A percentile compares a stretch with the other conserved stretches of the same genome.
These are phyloP conservation scores for Toxoplasma gondii DNA, from an alignment of 169 alveolate genomes.

Conservation along the genomic window DNA sequence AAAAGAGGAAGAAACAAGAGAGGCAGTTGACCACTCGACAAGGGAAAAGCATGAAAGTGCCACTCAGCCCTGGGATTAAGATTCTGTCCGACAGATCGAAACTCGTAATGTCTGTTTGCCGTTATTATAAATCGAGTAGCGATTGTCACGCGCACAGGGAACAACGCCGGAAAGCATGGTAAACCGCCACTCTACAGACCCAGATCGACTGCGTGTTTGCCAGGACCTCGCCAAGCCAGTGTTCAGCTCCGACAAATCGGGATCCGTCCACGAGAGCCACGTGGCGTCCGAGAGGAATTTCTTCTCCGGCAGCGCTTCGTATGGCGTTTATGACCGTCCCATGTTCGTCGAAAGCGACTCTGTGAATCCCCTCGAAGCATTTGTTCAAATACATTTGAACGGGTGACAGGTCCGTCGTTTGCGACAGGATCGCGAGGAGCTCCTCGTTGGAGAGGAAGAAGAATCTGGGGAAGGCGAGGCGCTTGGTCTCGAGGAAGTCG, in stretches of 20 bases:
- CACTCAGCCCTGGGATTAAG: too few species aligned
- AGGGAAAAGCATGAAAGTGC: too few species aligned
- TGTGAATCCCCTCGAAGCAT: slow-evolving; percentile 93
- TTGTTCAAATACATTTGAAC: slow-evolving; percentile 93
- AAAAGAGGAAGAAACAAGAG: too few species aligned
- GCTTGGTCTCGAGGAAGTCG: slow-evolving; percentile 92
- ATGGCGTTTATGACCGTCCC: slow-evolving; percentile 82
- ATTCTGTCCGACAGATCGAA: too few species aligned
- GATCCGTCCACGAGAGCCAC: slow-evolving; percentile 73
- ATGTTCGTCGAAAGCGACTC: slow-evolving; percentile 76
- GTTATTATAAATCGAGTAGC: too few species aligned
- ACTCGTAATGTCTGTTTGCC: too few species aligned
- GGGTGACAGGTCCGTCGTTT: slow-evolving; percentile 92
- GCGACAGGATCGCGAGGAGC: slow-evolving; percentile 91
- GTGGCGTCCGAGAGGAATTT: slow-evolving; percentile 80
- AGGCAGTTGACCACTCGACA: too few species aligned
- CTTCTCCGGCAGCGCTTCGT: slow-evolving; percentile 90
- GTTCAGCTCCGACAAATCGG: slow-evolving; percentile 38
- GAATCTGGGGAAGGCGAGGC: slow-evolving; percentile 89
- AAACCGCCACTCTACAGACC: too few species aligned
- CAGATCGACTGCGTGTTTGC: too few species aligned
- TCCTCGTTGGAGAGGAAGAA: slow-evolving; percentile 95
- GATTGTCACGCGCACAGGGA: too few species aligned
- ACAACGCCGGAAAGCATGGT: too few species aligned
- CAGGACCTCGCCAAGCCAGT: neutral